Base-by-base conservation (phyloP, 441 rosid species). In the Corymbia citriodora region DNA sequence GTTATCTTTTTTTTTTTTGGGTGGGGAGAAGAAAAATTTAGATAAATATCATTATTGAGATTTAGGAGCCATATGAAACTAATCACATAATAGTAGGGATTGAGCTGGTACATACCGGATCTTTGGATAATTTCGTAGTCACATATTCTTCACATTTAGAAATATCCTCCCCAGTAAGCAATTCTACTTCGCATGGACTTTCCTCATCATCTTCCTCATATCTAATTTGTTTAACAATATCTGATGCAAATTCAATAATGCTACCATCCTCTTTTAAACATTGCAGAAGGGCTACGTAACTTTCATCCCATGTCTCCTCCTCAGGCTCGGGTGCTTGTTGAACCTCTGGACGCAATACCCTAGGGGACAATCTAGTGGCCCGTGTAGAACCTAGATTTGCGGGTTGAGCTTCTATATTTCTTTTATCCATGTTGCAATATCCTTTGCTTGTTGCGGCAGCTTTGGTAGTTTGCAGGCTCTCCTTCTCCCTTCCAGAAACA, bases 131-230 rank as follows among this genome's bases (percentile, higher is more conserved):
- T 82, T 92, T 92, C 88, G 91, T 87, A 89, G 93, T 53, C 65
- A 92, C 94, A 87, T 93, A 94, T 31, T 70, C 49, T 85, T 88
- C 83, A 91, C 89, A 93, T 92, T 72, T 88, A 65, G 87, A n/a
- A 91, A 92, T 88, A 48, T 82, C 12, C 65, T 96, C 96, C 91
- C 93, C 21, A 61, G 90, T 93, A 89, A 94, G 88, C 15, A 96
- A 92, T 90, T 96, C 97, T n/a, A 94, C 93, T 93, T 94, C 96
- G 6, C 93, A 94, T 19, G 91, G 91, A 92, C 89, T 70, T 83
- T 87, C 92, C 70, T 49, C 83, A 82, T 40, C 83, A 74, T 90
- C 94, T 87, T 88, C 91, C 61, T 40, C 45, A 40, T 40, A 40
- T 40, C 45, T 40, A 40, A 40, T 40, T 40, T 40, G 45, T 40